Conservation (phyloP, 306 rosid species). For the Corylus americana region DNA sequence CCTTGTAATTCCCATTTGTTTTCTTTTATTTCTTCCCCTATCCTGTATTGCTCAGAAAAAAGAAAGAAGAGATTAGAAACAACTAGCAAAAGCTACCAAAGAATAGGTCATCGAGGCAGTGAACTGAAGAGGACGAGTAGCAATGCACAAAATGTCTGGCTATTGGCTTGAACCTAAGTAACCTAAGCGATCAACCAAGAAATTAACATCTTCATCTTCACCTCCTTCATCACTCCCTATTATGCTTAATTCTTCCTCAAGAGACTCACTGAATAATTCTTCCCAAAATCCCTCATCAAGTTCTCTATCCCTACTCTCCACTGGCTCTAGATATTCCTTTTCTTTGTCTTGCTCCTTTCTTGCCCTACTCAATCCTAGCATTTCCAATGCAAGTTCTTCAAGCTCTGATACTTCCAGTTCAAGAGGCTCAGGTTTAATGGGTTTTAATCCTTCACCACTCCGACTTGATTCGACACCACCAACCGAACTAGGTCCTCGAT, state of each 20-base stretch:
- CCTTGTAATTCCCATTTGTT: too few species aligned
- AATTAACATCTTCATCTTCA: conserved; percentile 54
- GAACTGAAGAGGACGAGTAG: conserved; percentile 24
- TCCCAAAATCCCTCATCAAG: conserved; percentile 69
- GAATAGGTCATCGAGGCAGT: conserved; percentile 8
- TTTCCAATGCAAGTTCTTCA: conserved; percentile 77
- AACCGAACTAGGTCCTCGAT: conserved; percentile 37
- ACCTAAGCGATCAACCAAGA: conserved; percentile 56
- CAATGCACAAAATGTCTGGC: conserved; percentile 15
- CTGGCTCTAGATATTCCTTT: conserved; percentile 30
- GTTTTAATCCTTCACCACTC: conserved; percentile 15
- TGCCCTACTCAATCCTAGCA: conserved; percentile 64
- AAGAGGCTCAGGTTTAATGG: conserved; percentile 55
- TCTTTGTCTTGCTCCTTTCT: conserved; percentile 38
- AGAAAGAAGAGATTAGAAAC: not conserved
- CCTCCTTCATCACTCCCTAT: conserved; percentile 31
- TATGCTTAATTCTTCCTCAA: conserved; percentile 38
- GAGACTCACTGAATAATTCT: conserved; percentile 36
- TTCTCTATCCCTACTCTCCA: conserved; percentile 56
- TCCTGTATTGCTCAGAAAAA: too few species aligned
- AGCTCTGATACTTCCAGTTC: conserved; percentile 70
- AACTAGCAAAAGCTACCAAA: not conserved
- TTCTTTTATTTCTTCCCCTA: too few species aligned
- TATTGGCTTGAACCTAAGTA: conserved; percentile 56
- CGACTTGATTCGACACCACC: conserved; percentile 30